A percentile compares a stretch with the other conserved stretches of the same genome.
Conservation (phyloP, 371 early-diverging fungal genomes). For the Apophysomyces sp. region DNA sequence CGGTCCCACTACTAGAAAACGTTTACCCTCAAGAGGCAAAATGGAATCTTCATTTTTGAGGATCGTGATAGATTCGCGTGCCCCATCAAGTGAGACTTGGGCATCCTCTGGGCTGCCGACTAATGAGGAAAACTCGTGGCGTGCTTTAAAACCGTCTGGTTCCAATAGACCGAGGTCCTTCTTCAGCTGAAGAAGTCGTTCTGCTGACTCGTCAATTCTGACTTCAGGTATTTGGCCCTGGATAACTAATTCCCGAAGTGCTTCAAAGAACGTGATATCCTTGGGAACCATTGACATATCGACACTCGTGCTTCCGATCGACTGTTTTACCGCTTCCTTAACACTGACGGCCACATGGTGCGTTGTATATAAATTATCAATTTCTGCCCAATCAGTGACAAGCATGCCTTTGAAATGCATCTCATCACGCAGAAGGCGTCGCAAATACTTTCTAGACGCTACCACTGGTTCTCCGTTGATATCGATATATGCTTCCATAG, state of each 20-base stretch:
- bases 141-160: slow-evolving; percentile 38
- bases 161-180: slow-evolving; percentile 64
- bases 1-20: slow-evolving; percentile 51
- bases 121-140: slow-evolving; percentile 19
- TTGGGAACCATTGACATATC: slow-evolving; percentile 72
- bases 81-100: slow-evolving; percentile 44
- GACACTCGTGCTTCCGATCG: slow-evolving; percentile 52
- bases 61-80: slow-evolving; percentile 58
- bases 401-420: slow-evolving; percentile 62
- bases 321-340: slow-evolving; percentile 46
- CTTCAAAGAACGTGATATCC: slow-evolving; percentile 44
- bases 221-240: slow-evolving; percentile 27
- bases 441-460: slow-evolving; percentile 53
- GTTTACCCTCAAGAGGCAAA: slow-evolving; percentile 44
- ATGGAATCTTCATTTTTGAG: slow-evolving; percentile 51
- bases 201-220: slow-evolving; percentile 54
- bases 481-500: slow-evolving; percentile 69
- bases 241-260: slow-evolving; percentile 36
- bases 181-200: slow-evolving; percentile 51
- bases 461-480: slow-evolving; percentile 68
- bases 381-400: slow-evolving; percentile 69
- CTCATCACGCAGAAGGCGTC: slow-evolving; percentile 54
- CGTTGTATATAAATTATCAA: slow-evolving; percentile 53
- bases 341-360: slow-evolving; percentile 48
- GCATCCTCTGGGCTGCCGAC: slow-evolving; percentile 47